These are phyloP conservation scores for Phallus indusiatus DNA, from an alignment of 768 basidiomycete species.

Conservation along the genomic window DNA sequence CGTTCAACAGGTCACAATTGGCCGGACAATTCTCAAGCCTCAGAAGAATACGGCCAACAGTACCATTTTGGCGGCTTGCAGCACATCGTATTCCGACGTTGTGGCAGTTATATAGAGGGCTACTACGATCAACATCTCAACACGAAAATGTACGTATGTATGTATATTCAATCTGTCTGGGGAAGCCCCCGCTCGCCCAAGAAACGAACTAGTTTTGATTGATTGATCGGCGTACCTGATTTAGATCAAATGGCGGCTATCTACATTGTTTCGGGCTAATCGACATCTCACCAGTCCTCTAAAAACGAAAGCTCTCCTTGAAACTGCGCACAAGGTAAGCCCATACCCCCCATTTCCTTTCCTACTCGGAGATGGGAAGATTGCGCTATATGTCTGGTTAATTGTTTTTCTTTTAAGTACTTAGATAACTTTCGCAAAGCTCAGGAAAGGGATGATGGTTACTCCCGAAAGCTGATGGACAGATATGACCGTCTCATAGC, in stretches of 20 bases:
- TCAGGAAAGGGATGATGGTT: constrained; percentile 38
- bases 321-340: constrained; percentile 49
- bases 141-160: constrained; percentile 47
- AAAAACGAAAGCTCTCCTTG: constrained; percentile 36
- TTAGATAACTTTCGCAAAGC: constrained; percentile 49
- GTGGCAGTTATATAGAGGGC: constrained; percentile 66
- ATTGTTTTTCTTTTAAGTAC: constrained; percentile 32
- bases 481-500: constrained; percentile 54
- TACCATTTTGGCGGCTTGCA: constrained; percentile 58
- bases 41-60: constrained; percentile 46
- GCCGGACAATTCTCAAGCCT: constrained; percentile 36
- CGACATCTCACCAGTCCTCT: constrained; percentile 44
- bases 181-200: neutral
- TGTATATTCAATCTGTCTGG: neutral
- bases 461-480: constrained; percentile 34
- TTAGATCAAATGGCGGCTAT: constrained; percentile 52
- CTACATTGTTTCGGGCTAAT: constrained; percentile 43
- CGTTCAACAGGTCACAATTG: neutral
- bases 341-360: neutral
- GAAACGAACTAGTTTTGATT: neutral
- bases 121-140: constrained; percentile 43
- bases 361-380: neutral
- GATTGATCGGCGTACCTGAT: constrained; percentile 5
- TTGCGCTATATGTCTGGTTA: neutral
- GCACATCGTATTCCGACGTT: constrained; percentile 71